Conservation (phyloP, 176 grass and related monocot species). For the Areca catechu region DNA sequence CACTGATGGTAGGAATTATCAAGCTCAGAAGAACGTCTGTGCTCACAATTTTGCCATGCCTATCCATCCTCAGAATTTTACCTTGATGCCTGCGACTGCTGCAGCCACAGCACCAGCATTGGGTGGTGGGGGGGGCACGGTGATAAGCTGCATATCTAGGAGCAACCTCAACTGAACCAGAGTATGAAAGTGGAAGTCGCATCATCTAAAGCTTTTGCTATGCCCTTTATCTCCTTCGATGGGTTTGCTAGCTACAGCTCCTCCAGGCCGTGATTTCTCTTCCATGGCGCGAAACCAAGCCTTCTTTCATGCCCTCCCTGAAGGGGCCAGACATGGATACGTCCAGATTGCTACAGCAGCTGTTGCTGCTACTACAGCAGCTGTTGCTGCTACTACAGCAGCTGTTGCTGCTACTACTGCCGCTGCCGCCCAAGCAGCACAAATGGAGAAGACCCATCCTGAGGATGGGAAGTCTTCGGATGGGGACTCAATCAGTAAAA, state of each 20-base stretch:
- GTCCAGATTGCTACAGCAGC: slow-evolving; percentile 41
- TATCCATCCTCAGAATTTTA: slow-evolving; percentile 56
- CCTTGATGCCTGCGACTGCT: slow-evolving; percentile 42
- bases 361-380: too few relatives aligned
- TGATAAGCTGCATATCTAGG: slow-evolving; percentile 47
- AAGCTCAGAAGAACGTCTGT: slow-evolving; percentile 46
- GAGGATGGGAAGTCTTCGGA: slow-evolving; percentile 53
- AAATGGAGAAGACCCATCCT: slow-evolving; percentile 44
- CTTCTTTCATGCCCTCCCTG: slow-evolving; percentile 73
- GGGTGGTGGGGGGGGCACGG: slow-evolving; percentile 29
- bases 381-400: too few relatives aligned
- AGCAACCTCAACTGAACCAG: slow-evolving; percentile 47
- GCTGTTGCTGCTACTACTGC: too few relatives aligned
- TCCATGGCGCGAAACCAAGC: slow-evolving; percentile 61
- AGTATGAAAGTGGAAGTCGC: slow-evolving; percentile 57
- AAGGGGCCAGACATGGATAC: slow-evolving; percentile 60
- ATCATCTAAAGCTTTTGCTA: slow-evolving; percentile 70
- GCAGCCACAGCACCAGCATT: slow-evolving; percentile 13
- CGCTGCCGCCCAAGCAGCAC: slow-evolving; percentile 21
- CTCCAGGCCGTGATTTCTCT: slow-evolving; percentile 72
- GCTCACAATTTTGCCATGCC: slow-evolving; percentile 53
- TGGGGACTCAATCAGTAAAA: slow-evolving; percentile 43
- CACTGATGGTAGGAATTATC: slow-evolving; percentile 41
- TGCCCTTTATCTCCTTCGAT: slow-evolving; percentile 61
- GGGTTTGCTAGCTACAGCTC: slow-evolving; percentile 39